Base-by-base conservation (phyloP, 352 stramenopile species). In the Elongisporangium senticosum region DNA sequence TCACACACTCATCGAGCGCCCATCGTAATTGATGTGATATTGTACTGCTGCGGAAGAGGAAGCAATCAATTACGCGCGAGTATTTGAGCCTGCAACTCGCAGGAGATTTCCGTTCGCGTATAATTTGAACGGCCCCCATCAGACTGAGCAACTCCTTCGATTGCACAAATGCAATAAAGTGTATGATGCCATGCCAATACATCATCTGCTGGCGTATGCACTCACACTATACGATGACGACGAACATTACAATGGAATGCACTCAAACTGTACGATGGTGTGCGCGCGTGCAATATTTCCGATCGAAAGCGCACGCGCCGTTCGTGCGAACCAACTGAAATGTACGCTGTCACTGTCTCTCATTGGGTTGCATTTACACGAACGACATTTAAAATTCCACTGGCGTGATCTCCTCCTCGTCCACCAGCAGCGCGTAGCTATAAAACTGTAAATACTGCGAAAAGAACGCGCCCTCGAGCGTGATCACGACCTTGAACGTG, bases 381-480 rank as follows among this genome's bases (percentile, higher is more conserved):
- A 11, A 51, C n/a, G 21, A 24, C n/a, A 56, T 11, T 7, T 69
- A 77, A 37, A 61, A 64, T 21, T 60, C 61, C 48, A 87, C 14
- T 7, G 81, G 75, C 28, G 77, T 61, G 37, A 91, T 70, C 54
- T 91, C 79, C 61, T 89, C 79, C 43, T 88, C 81, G 64, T 93
- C 81, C 47, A 93, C 80, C 19, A 89, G 67, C 49, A 93, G 62
- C 50, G 77, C 73, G 71, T 93, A 93, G 68, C 77, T 90, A 58
- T 89, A 93, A 56, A 87, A 93, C 68, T 93, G 84, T 50, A 88
- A 55, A 66, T 85, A 88, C 63, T 88, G 79, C 63, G 84, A 93
- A 66, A 93, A 93, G 68, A 93, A 91, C 14, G 84, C 79, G 20
- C 84, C 84, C 58, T 93, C 84, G 15, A 91, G 69, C 15, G 77